phyloP scores from a whole-genome alignment of 225 moss, liverwort and hornwort species.

The Straminergon stramineum region DNA sequence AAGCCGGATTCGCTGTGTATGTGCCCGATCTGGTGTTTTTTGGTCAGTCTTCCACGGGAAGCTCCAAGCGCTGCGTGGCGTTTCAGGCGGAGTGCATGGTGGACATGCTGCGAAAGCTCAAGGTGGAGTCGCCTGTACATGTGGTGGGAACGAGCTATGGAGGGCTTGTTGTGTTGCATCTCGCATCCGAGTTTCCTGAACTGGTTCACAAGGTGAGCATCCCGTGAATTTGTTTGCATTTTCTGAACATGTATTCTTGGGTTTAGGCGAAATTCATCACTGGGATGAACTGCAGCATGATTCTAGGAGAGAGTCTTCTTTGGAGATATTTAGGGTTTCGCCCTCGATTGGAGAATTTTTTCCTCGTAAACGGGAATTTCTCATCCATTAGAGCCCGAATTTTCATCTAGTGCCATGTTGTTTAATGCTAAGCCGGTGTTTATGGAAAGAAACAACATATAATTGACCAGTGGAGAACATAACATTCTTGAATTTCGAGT shows the following conservation, averaged over 20 bases:
- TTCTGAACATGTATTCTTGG: neutral
- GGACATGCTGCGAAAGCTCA: conserved; percentile 18
- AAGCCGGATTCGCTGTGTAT: conserved; percentile 28
- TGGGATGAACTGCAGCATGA: no score
- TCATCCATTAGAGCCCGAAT: neutral
- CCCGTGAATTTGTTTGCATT: neutral
- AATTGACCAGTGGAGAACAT: no score
- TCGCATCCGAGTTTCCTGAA: conserved; percentile 28
- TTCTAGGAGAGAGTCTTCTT: neutral
- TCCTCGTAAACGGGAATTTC: neutral
- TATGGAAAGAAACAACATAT: no score
- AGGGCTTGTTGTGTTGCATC: conserved; percentile 30
- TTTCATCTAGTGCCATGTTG: neutral
- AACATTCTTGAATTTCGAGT: neutral
- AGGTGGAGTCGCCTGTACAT: conserved; percentile 8
- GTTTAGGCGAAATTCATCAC: neutral
- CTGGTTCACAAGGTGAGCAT: conserved; percentile 11
- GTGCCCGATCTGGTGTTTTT: conserved; percentile 58
- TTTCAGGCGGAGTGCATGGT: conserved; percentile 59
- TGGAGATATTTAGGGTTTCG: neutral
- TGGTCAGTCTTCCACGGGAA: conserved; percentile 28
- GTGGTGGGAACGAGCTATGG: conserved; percentile 66
- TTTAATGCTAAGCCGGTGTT: neutral
- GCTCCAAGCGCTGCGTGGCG: conserved; percentile 8
- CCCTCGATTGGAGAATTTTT: neutral